Evolutionary conservation across 1,139 yeast genomes (phyloP).

Genomic region (Saccharomycopsis hybrid): DNA sequence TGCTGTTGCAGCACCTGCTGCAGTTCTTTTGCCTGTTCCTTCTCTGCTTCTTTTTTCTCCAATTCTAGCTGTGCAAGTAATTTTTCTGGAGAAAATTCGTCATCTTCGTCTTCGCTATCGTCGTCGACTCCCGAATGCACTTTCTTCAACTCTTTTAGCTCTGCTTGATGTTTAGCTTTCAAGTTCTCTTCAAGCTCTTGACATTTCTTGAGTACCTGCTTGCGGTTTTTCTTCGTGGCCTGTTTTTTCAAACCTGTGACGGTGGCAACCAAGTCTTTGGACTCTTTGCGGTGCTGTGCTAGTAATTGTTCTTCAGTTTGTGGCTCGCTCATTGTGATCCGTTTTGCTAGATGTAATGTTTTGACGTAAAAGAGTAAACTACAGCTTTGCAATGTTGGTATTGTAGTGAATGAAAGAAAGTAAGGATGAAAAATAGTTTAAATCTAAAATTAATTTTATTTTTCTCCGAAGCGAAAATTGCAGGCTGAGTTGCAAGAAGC

Average conservation of each 20-base stretch:
- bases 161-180: conserved; percentile 46
- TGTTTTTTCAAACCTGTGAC: conserved; percentile 75
- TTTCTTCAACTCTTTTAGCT: conserved; percentile 31
- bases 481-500: too few relatives aligned
- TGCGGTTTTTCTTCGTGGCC: conserved; percentile 73
- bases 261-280: conserved; percentile 55
- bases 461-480: too few relatives aligned
- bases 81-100: conserved; percentile 57
- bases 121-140: conserved; percentile 23
- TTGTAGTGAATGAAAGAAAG: too few relatives aligned
- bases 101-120: conserved; percentile 31
- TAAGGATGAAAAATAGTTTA: too few relatives aligned
- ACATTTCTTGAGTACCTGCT: conserved; percentile 49
- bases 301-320: conserved; percentile 41
- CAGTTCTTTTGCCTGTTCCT: neutral
- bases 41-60: conserved; percentile 26
- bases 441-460: too few relatives aligned
- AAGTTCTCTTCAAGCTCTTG: conserved; percentile 51
- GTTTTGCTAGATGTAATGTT: neutral
- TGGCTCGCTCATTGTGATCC: neutral
- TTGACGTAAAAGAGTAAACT: neutral
- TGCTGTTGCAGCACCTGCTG: neutral
- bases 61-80: conserved; percentile 50
- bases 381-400: too few relatives aligned
- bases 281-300: conserved; percentile 63